Conservation (phyloP, 768 basidiomycete species). For the Boletus rubescentipes region DNA sequence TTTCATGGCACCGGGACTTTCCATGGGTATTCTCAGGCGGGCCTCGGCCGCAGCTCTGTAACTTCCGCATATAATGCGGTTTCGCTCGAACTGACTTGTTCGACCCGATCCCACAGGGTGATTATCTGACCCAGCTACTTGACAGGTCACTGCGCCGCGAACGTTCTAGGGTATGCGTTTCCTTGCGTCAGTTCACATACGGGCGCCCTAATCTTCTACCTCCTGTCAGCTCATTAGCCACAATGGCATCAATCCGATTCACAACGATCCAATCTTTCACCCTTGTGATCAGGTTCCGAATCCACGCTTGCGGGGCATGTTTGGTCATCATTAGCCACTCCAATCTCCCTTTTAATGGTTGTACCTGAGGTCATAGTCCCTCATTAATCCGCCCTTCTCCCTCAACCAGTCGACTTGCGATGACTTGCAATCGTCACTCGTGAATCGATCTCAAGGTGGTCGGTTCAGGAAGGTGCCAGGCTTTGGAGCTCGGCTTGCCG, state of each 20-base stretch:
- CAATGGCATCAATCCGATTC: slow-evolving; percentile 1
- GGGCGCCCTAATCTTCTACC: neutral
- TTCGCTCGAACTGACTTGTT: neutral
- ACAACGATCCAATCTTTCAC: slow-evolving; percentile 4
- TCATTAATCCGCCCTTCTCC: neutral
- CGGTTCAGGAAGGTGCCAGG: too few species aligned
- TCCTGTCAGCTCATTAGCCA: neutral
- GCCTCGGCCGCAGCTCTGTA: neutral
- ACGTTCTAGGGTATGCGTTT: neutral
- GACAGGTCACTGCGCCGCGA: neutral
- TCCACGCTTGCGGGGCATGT: slow-evolving; percentile 18
- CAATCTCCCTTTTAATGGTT: neutral
- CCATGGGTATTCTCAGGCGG: too few species aligned
- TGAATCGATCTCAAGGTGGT: neutral
- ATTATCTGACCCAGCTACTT: too few species aligned
- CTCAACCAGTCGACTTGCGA: neutral
- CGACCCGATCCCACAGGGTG: neutral
- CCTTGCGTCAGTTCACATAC: slow-evolving; percentile 1
- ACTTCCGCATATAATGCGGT: too few species aligned
- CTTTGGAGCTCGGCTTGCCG: slow-evolving; percentile 2
- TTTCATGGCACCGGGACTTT: too few species aligned
- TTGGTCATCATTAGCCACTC: neutral
- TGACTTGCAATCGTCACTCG: neutral
- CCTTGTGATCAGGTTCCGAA: slow-evolving; percentile 2
- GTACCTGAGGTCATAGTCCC: neutral